A percentile compares a stretch with the other conserved stretches of the same genome.
These are phyloP conservation scores for Fusarium duplospermum DNA, from an alignment of 2,329 filamentous ascomycete species.

Conservation along the genomic window DNA sequence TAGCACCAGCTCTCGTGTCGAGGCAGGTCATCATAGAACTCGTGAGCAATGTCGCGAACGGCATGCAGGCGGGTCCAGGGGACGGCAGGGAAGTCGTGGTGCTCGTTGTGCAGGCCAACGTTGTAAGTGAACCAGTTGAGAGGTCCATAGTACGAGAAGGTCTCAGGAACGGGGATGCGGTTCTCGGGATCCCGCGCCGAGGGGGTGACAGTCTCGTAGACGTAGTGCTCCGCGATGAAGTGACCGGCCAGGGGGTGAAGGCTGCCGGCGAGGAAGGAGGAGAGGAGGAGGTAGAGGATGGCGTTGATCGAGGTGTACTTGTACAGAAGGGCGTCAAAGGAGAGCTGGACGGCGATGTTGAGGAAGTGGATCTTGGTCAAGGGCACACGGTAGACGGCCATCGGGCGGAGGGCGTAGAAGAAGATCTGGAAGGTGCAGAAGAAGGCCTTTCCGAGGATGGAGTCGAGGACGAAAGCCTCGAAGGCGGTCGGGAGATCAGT, in stretches of 20 bases:
- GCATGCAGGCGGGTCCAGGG: constrained; percentile 89
- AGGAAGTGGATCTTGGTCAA: constrained; percentile 86
- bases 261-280: constrained; percentile 92
- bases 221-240: constrained; percentile 98
- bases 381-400: constrained; percentile 91
- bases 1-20: constrained; percentile 90
- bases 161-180: constrained; percentile 82
- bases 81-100: constrained; percentile 97
- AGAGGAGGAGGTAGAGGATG: constrained; percentile 85
- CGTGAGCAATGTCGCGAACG: constrained; percentile 82
- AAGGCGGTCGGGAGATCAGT: constrained; percentile 93
- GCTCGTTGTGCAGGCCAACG: constrained; percentile 97
- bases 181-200: constrained; percentile 68
- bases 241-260: constrained; percentile 95
- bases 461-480: constrained; percentile 94
- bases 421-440: constrained; percentile 99
- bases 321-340: constrained; percentile 80
- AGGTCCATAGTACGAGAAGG: constrained; percentile 95
- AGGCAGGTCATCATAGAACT: constrained; percentile 92
- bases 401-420: constrained; percentile 96
- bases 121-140: constrained; percentile 96
- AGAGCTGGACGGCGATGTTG: constrained; percentile 82
- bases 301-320: constrained; percentile 70
- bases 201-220: constrained; percentile 74
- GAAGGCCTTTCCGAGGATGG: constrained; percentile 95